phyloP scores from a whole-genome alignment of 202 grass and related monocot genomes.

The Digitaria exilis region DNA sequence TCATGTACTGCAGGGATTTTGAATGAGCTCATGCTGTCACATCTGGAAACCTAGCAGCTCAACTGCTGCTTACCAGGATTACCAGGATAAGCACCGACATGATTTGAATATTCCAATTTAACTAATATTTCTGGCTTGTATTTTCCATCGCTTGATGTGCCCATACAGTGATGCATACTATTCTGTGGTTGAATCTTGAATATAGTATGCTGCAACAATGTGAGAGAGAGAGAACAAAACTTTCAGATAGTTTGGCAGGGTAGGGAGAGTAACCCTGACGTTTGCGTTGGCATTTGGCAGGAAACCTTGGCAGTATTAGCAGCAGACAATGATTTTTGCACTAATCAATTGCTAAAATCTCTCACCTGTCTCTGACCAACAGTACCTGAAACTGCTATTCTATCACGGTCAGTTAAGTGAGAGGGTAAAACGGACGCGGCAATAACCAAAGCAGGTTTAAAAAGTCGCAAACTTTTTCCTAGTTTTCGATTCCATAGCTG shows the following conservation, averaged over 20 bases:
- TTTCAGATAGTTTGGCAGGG: constrained; percentile 32
- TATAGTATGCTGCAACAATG: constrained; percentile 7
- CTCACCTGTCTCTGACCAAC: constrained; percentile 18
- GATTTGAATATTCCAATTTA: not conserved
- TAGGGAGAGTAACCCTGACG: constrained; percentile 16
- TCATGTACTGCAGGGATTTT: constrained; percentile 4
- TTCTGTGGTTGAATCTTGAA: constrained; percentile 38
- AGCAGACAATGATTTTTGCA: constrained; percentile 35
- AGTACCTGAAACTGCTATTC: constrained; percentile 35
- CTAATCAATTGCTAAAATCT: constrained; percentile 35
- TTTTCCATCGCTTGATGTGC: constrained; percentile 20
- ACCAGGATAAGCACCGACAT: constrained; percentile 40
- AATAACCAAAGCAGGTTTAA: constrained; percentile 55
- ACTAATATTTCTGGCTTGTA: not conserved
- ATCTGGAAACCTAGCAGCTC: constrained; percentile 29
- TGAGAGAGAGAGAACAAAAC: not conserved
- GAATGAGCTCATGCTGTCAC: constrained; percentile 31
- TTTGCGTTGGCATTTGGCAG: constrained; percentile 57
- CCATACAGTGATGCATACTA: constrained; percentile 14
- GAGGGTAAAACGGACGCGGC: constrained; percentile 23
- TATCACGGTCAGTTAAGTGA: not conserved
- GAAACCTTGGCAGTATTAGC: constrained; percentile 47
- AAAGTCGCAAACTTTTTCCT: constrained; percentile 55
- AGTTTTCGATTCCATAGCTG: constrained; percentile 43
- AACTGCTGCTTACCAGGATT: constrained; percentile 32